phyloP scores from a whole-genome alignment of 208 protist species.

The Histomonas meleagridis region DNA sequence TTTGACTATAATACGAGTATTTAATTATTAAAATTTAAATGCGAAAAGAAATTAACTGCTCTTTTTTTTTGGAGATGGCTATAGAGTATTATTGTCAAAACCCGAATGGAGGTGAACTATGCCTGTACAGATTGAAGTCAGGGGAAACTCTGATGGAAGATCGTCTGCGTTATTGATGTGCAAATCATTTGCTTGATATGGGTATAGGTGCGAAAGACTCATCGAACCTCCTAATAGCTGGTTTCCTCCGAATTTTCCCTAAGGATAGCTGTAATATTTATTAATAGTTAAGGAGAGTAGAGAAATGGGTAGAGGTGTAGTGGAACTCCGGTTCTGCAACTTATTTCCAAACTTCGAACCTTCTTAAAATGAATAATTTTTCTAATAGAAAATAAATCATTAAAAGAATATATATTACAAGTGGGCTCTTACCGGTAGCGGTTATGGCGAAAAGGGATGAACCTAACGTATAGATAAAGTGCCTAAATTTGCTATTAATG shows the following conservation, averaged over 20 bases:
- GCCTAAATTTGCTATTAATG: constrained; percentile 54
- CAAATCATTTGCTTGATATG: constrained; percentile 38
- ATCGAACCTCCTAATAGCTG: constrained; percentile 72
- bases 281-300: constrained; percentile 60
- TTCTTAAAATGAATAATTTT: constrained; percentile 42
- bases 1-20: constrained; percentile 58
- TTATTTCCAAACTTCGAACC: constrained; percentile 67
- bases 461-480: constrained; percentile 58
- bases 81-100: constrained; percentile 55
- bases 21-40: constrained; percentile 42
- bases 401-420: constrained; percentile 50
- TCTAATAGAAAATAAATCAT: constrained; percentile 47
- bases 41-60: constrained; percentile 59
- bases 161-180: constrained; percentile 56
- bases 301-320: constrained; percentile 62
- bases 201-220: constrained; percentile 69
- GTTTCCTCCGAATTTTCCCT: constrained; percentile 71
- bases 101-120: constrained; percentile 67
- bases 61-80: constrained; percentile 45
- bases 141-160: constrained; percentile 58
- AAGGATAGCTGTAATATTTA: constrained; percentile 60
- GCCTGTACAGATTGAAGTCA: constrained; percentile 59
- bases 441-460: constrained; percentile 65
- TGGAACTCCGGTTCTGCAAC: constrained; percentile 51
- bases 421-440: constrained; percentile 68